These are phyloP conservation scores for Lonicera japonica DNA, from an alignment of 129 eudicot species.

Conservation along the genomic window DNA sequence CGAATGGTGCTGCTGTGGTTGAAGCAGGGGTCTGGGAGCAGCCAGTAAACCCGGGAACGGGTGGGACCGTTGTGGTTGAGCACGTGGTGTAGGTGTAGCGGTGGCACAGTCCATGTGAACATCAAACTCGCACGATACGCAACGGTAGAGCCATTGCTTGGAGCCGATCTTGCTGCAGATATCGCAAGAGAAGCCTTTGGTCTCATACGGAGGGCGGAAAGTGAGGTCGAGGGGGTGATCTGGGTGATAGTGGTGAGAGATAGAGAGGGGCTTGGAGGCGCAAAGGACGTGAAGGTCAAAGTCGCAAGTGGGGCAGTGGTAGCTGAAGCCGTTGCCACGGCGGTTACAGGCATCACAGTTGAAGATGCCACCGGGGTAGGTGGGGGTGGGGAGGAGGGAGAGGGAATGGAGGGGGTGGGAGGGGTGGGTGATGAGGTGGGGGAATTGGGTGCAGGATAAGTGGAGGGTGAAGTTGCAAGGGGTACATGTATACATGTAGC, in stretches of 20 bases:
- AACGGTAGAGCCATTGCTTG: slow-evolving; percentile 60
- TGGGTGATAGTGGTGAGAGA: slow-evolving; percentile 25
- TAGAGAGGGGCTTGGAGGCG: slow-evolving; percentile 41
- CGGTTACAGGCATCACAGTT: slow-evolving; percentile 56
- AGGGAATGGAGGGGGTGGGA: slow-evolving; percentile 40
- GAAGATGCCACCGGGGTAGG: slow-evolving; percentile 51
- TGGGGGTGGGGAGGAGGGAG: slow-evolving; percentile 38
- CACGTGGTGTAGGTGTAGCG: background rate
- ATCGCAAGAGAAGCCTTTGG: slow-evolving; percentile 47
- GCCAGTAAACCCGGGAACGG: background rate
- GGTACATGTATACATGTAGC: slow-evolving; percentile 29
- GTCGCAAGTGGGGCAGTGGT: slow-evolving; percentile 48
- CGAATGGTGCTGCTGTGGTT: background rate
- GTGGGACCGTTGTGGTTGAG: background rate
- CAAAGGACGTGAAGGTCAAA: slow-evolving; percentile 54
- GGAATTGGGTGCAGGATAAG: slow-evolving; percentile 40
- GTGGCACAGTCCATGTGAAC: slow-evolving; percentile 51
- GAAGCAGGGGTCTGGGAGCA: background rate
- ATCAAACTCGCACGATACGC: slow-evolving; percentile 53
- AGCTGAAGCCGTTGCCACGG: slow-evolving; percentile 45
- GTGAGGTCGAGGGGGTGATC: slow-evolving; percentile 37
- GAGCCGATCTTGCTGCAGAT: slow-evolving; percentile 38
- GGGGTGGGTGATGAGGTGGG: slow-evolving; percentile 47
- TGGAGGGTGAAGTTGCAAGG: slow-evolving; percentile 61
- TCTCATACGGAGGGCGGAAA: slow-evolving; percentile 41